Conservation (phyloP, 2,329 filamentous ascomycete genomes). For the Verticillium nonalfalfae region DNA sequence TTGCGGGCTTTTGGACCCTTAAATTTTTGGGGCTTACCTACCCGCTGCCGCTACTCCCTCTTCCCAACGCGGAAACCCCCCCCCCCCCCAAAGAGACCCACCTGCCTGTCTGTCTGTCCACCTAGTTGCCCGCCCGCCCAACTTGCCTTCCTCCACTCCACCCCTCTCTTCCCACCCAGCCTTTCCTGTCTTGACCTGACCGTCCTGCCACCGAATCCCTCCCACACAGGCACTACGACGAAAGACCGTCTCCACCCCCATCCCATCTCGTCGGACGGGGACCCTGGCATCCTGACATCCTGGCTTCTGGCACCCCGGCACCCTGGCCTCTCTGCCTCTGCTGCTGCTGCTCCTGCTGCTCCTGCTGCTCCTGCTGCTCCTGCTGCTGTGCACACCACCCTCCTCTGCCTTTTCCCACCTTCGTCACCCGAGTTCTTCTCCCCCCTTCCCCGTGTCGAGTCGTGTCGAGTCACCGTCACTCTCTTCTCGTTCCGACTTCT, state of each 20-base stretch:
- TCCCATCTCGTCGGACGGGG: background rate
- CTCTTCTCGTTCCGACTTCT: background rate
- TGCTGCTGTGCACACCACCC: background rate
- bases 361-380: no score
- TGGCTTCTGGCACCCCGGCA: no score
- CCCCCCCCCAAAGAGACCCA: no score
- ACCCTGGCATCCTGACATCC: background rate
- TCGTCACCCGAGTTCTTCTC: background rate
- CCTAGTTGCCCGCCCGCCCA: slow-evolving; percentile 5
- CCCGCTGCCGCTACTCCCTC: slow-evolving; percentile 3
- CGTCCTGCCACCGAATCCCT: slow-evolving; percentile 4
- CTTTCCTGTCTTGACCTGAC: slow-evolving; percentile 7
- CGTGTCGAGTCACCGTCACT: background rate
- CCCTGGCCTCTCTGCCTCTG: background rate
- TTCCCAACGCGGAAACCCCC: background rate
- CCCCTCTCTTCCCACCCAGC: slow-evolving; percentile 4
- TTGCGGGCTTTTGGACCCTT: slow-evolving; percentile 10
- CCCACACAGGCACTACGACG: slow-evolving; percentile 1
- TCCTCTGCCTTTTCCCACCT: background rate
- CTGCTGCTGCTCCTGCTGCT: background rate
- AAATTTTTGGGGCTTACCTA: slow-evolving; percentile 7
- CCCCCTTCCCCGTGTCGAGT: background rate
- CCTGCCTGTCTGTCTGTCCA: background rate
- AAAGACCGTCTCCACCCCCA: background rate
- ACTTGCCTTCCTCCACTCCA: slow-evolving; percentile 7